Base-by-base conservation (phyloP, 2,329 filamentous ascomycete species). In the Orbilia oligospora region DNA sequence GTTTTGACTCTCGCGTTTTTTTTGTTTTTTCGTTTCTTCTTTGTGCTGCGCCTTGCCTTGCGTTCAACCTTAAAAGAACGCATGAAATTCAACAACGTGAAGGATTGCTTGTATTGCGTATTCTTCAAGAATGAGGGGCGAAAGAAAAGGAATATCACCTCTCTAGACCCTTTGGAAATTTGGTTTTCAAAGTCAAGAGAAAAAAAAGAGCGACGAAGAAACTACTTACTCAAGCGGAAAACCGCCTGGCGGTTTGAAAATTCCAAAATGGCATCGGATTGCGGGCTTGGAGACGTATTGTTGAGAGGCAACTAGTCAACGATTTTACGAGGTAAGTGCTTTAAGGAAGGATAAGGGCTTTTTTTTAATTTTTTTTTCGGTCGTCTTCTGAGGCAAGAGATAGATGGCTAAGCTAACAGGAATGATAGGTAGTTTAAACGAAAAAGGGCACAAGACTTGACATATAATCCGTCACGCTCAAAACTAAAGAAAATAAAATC, bases 11-110 rank as follows among this genome's bases (percentile, higher is more conserved):
- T 61, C 14, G 33, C 56, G 56, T 61, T 61, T 44, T 44, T 36
- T 38, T 56, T 56, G 8, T 38, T 20, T n/a, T 56, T 20, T 9
- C 14, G 10, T 10, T 56, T 33, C 18, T 56, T 22, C 48, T n/a
- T 22, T 38, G 18, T 61, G 70, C 56, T 46, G 33, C 33, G 70
- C 70, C 65, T 58, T 36, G 63, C 70, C 70, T 73, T 55, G 70
- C 41, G 44, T 38, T 73, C 70, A 67, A 61, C 70, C 70, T 67
- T 30, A 61, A 41, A 58, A 14, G 41, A 44, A 46, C 64, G 46
- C 69, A 65, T 49, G 69, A 51, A 65, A 72, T 41, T n/a, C 27
- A 27, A 9, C 41, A 73, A 67, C 18, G 70, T 73, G 70, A 73
- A 67, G 70, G 70, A 73, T 73, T 44, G 44, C 33, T 36, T 36